phyloP scores from a whole-genome alignment of 2,329 filamentous ascomycete genomes.

The Neopestalotiopsis clavispora region DNA sequence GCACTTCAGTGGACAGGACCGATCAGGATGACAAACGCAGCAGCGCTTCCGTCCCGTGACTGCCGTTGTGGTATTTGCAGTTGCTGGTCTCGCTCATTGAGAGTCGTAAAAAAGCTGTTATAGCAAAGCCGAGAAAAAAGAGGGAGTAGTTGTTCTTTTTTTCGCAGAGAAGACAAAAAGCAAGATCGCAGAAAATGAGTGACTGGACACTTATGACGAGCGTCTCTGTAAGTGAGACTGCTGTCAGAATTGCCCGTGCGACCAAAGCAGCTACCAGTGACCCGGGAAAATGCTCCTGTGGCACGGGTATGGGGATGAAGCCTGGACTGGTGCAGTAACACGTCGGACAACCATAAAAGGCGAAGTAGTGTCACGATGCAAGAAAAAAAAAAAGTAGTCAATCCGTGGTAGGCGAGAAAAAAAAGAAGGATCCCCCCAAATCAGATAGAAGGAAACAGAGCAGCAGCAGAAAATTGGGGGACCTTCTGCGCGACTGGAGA shows the following conservation, averaged over 20 bases:
- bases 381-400: background rate
- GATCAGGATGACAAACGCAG: conserved; percentile 5
- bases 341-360: conserved; percentile 1
- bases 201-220: background rate
- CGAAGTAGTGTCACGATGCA: background rate
- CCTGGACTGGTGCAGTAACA: background rate
- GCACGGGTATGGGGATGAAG: conserved; percentile 6
- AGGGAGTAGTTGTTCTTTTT: background rate
- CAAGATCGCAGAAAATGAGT: background rate
- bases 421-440: background rate
- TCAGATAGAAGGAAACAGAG: background rate
- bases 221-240: background rate
- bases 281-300: conserved; percentile 8
- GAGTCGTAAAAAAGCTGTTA: background rate
- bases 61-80: background rate
- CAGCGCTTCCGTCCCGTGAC: conserved; percentile 10
- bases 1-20: background rate
- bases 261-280: conserved; percentile 5
- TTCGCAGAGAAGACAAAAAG: background rate
- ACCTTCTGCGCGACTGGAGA: background rate
- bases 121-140: conserved; percentile 5
- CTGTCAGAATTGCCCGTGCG: background rate
- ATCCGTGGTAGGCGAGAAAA: background rate
- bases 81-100: background rate
- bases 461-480: conserved; percentile 19